Base-by-base conservation (phyloP, 352 stramenopile genomes). In the Phytophthora pluvialis region DNA sequence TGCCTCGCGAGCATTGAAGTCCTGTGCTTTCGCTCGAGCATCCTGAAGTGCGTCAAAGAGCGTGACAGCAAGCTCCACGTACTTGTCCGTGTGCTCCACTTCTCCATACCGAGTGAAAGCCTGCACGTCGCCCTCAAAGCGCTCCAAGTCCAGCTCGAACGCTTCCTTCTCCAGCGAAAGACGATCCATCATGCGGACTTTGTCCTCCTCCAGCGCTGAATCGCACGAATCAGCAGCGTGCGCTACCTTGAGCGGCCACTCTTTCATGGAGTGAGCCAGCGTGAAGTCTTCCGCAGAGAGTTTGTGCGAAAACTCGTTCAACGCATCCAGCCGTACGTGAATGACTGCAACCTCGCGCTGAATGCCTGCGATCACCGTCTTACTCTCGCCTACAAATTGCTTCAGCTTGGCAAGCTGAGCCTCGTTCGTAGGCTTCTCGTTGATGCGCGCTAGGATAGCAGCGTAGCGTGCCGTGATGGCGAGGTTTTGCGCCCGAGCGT, bases 171-270 rank as follows among this genome's bases (percentile, higher is more conserved):
- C 91, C 3, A 98, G 67, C 21, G 90, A 83, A 16, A 98, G 74
- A 15, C 89, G 90, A 72, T 98, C 94, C 91, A 98, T 98, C 93
- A 98, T 98, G 28, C 89, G 82, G 33, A 97, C 84, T 53, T 98
- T 98, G 63, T 97, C 91, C 67, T 96, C 86, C 49, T 97, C 91
- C 1, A 97, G 73, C 13, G 88, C 88, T 5, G 89, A 93, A 51
- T 98, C 90, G 45, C 89, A 97, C 10, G 84, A 89, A 18, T 94
- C 87, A 0, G 86, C 87, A 3, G 90, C 87, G 9, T 91, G 74
- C 0, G 91, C 83, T 1, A 97, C 88, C 6, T 89, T 83, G 3
- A 90, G 73, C 4, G 86, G 88, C 88, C 88, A 94, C 43, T 95
- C 90, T 56, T 97, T 97, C 2, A 90, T 98, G 9, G 81, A 87